These are phyloP conservation scores for Penicillium brevicompactum DNA, from an alignment of 2,329 filamentous ascomycete genomes.

Conservation along the genomic window DNA sequence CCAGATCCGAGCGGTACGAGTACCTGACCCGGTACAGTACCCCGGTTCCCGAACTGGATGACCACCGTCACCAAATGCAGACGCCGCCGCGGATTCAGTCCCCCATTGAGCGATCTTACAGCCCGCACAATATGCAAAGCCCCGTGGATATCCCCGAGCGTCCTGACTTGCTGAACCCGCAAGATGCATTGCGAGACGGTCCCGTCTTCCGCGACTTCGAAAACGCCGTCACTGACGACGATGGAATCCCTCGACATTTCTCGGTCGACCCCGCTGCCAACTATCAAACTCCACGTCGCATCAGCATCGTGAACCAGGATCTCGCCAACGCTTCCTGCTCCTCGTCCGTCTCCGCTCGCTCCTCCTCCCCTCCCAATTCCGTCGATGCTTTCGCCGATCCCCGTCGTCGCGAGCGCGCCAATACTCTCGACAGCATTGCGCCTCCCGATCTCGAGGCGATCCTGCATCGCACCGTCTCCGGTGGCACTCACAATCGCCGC, in stretches of 20 bases:
- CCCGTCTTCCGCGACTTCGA: slow-evolving; percentile 79
- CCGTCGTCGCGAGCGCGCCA: slow-evolving; percentile 76
- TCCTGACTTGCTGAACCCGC: slow-evolving; percentile 49
- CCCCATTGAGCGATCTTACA: slow-evolving; percentile 39
- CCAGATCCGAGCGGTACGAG: slow-evolving; percentile 65
- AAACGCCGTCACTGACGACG: slow-evolving; percentile 79
- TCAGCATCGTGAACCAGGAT: slow-evolving; percentile 42
- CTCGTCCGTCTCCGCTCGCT: slow-evolving; percentile 62
- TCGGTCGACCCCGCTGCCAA: slow-evolving; percentile 46
- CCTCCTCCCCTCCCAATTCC: slow-evolving; percentile 88
- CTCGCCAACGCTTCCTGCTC: slow-evolving; percentile 45
- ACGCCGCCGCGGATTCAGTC: slow-evolving; percentile 34
- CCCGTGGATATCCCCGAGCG: slow-evolving; percentile 50
- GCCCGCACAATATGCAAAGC: slow-evolving; percentile 47
- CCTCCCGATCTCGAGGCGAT: slow-evolving; percentile 59
- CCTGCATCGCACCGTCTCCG: slow-evolving; percentile 71
- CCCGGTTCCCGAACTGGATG: slow-evolving; percentile 71
- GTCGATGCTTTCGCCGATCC: slow-evolving; percentile 96
- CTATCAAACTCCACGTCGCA: slow-evolving; percentile 35
- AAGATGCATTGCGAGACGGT: slow-evolving; percentile 48
- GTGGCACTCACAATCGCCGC: slow-evolving; percentile 64
- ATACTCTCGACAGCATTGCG: slow-evolving; percentile 63
- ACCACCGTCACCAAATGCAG: slow-evolving; percentile 67
- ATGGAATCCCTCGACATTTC: slow-evolving; percentile 45
- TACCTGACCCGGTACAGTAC: slow-evolving; percentile 64